Evolutionary conservation across 768 basidiomycete genomes (phyloP).

Genomic region (Russula sp.): DNA sequence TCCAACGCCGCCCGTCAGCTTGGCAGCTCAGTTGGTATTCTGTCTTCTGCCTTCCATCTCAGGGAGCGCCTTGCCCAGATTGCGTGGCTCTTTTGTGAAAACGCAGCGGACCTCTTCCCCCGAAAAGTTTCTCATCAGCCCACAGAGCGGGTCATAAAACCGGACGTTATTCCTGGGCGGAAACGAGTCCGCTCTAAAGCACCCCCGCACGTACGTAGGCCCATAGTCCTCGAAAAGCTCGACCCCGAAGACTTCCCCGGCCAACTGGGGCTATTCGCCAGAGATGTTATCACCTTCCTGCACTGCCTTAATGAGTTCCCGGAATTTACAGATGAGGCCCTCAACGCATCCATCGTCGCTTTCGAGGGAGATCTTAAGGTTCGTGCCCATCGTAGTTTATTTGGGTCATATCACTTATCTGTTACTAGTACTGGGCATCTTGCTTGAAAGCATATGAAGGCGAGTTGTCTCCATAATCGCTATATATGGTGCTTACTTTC

Average conservation of each 20-base stretch:
- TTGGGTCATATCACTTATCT: constrained; percentile 3
- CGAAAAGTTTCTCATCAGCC: constrained; percentile 47
- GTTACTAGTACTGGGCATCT: constrained; percentile 62
- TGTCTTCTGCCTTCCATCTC: constrained; percentile 67
- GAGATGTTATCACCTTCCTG: constrained; percentile 62
- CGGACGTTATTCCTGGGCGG: constrained; percentile 32
- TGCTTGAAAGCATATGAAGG: constrained; percentile 61
- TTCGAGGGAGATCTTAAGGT: constrained; percentile 70
- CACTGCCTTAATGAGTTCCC: constrained; percentile 73
- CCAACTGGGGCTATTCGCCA: constrained; percentile 55
- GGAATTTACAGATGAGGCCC: constrained; percentile 68
- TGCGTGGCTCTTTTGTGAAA: constrained; percentile 65
- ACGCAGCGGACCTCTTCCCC: constrained; percentile 72
- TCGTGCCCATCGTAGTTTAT: constrained; percentile 22
- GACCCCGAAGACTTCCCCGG: constrained; percentile 63
- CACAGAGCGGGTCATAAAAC: constrained; percentile 36
- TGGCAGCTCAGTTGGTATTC: constrained; percentile 70
- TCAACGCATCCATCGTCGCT: constrained; percentile 57
- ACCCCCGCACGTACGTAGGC: constrained; percentile 45
- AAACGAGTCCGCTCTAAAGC: constrained; percentile 32
- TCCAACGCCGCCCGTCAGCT: constrained; percentile 71
- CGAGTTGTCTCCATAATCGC: constrained; percentile 26
- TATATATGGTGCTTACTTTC: constrained; percentile 1
- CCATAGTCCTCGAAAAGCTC: constrained; percentile 49
- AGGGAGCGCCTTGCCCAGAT: constrained; percentile 64